phyloP scores from a whole-genome alignment of 306 rosid species.

The Quercus mongolica region DNA sequence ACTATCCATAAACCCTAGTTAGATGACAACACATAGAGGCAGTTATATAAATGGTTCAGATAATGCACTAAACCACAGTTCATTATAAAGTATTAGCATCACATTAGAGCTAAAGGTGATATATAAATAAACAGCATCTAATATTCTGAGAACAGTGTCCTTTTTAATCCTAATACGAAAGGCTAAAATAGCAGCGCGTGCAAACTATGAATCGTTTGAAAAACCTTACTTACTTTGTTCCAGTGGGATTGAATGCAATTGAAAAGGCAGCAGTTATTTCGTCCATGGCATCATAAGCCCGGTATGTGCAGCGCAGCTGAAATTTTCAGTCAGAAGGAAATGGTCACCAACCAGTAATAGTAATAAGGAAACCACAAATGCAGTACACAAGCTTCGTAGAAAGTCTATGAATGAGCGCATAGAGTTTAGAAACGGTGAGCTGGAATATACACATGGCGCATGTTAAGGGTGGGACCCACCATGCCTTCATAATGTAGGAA shows the following conservation, averaged over 20 bases:
- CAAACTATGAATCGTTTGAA: neutral
- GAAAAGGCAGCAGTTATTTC: conserved; percentile 94
- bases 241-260: conserved; percentile 82
- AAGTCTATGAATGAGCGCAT: neutral
- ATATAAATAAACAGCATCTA: neutral
- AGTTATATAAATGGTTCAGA: conserved; percentile 8
- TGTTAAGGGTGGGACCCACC: neutral
- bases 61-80: neutral
- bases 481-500: neutral
- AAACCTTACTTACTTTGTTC: conserved; percentile 63
- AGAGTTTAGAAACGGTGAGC: neutral
- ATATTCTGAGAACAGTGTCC: neutral
- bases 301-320: conserved; percentile 92
- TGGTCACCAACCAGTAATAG: conserved; percentile 16
- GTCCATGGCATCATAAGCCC: conserved; percentile 96
- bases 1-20: neutral
- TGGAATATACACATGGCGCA: neutral
- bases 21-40: conserved; percentile 13
- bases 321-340: conserved; percentile 27
- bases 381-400: neutral
- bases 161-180: neutral
- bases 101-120: neutral
- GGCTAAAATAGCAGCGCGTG: neutral
- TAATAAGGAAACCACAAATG: conserved; percentile 11
- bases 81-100: conserved; percentile 2